Evolutionary conservation across 1,139 yeast genomes (phyloP).

Genomic region (Suhomyces panamericanus): DNA sequence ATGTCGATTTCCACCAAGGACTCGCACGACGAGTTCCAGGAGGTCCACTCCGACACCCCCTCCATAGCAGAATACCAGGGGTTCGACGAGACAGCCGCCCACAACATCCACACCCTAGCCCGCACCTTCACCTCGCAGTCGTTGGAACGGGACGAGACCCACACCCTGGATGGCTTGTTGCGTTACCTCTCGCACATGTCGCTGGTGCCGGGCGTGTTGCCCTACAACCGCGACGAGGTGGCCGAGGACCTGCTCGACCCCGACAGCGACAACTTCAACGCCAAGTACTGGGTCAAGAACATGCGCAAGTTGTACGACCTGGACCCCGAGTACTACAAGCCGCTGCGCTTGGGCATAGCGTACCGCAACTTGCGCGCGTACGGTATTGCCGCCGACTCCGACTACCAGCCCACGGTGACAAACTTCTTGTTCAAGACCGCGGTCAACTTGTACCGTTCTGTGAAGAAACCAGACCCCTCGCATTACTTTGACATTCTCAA

Average conservation of each 20-base stretch:
- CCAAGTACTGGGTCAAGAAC: slow-evolving; percentile 74
- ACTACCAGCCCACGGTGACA: slow-evolving; percentile 71
- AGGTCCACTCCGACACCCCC: slow-evolving; percentile 15
- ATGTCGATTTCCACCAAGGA: slow-evolving; percentile 10
- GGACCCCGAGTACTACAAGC: slow-evolving; percentile 67
- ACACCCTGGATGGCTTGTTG: slow-evolving; percentile 20
- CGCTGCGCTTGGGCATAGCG: slow-evolving; percentile 64
- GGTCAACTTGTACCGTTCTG: slow-evolving; percentile 18
- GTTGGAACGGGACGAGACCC: slow-evolving; percentile 9
- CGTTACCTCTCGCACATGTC: slow-evolving; percentile 50
- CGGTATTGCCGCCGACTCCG: slow-evolving; percentile 77
- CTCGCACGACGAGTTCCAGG: slow-evolving; percentile 8
- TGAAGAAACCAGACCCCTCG: slow-evolving; percentile 23
- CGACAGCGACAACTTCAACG: slow-evolving; percentile 53
- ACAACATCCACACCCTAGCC: slow-evolving; percentile 60
- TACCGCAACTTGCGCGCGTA: slow-evolving; percentile 68
- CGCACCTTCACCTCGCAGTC: slow-evolving; percentile 43
- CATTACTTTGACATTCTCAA: slow-evolving; percentile 56
- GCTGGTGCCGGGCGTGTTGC: slow-evolving; percentile 50
- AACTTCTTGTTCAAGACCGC: slow-evolving; percentile 42
- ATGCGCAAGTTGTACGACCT: slow-evolving; percentile 54
- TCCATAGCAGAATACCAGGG: slow-evolving; percentile 41
- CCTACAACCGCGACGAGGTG: slow-evolving; percentile 23
- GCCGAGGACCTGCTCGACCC: slow-evolving; percentile 29
- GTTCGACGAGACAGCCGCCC: slow-evolving; percentile 29